Evolutionary conservation across 495 filamentous ascomycete genomes (phyloP).

Genomic region (Penicillium maclennaniae): DNA sequence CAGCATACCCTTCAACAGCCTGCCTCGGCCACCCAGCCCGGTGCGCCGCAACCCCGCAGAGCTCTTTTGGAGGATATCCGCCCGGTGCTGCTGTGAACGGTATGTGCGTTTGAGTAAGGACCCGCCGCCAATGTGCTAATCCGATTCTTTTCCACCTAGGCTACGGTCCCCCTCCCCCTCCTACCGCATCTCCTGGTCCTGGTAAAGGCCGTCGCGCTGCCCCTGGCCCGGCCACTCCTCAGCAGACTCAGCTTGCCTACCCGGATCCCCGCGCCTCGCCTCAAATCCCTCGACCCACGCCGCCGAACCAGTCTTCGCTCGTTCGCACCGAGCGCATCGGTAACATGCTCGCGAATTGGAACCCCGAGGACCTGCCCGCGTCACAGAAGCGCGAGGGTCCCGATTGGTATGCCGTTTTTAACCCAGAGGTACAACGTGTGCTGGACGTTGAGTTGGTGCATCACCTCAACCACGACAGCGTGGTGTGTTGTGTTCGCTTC

Average conservation of each 20-base stretch:
- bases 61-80: constrained; percentile 57
- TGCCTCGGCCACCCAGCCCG: constrained; percentile 56
- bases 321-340: constrained; percentile 54
- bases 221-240: constrained; percentile 81
- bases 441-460: constrained; percentile 88
- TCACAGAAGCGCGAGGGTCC: constrained; percentile 77
- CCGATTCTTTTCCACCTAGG: constrained; percentile 33
- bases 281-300: constrained; percentile 77
- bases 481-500: constrained; percentile 88
- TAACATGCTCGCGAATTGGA: constrained; percentile 83
- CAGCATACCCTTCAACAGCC: constrained; percentile 57
- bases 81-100: constrained; percentile 64
- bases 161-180: constrained; percentile 69
- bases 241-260: constrained; percentile 82
- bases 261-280: constrained; percentile 80
- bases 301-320: constrained; percentile 51
- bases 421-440: constrained; percentile 75
- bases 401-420: constrained; percentile 91
- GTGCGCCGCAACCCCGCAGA: constrained; percentile 61
- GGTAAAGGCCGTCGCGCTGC: constrained; percentile 59
- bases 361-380: constrained; percentile 75
- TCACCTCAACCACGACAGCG: constrained; percentile 78
- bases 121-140: constrained; percentile 28
- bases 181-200: constrained; percentile 83
- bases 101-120: constrained; percentile 41